Conservation (phyloP, 2,329 filamentous ascomycete species). For the Immersiporthe knoxdaviesiana region DNA sequence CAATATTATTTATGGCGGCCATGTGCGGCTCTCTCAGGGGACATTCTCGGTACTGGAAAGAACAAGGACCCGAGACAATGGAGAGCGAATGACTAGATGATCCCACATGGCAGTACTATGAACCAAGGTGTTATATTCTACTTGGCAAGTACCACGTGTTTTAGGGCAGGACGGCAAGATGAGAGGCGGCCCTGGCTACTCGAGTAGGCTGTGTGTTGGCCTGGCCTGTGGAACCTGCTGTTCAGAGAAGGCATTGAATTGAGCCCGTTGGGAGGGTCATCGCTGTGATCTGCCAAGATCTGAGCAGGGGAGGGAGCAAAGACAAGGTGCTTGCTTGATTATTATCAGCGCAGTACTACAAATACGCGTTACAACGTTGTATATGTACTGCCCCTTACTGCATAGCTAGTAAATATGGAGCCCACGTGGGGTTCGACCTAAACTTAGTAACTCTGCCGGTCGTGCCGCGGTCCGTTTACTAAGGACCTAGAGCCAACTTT, state of each 20-base stretch:
- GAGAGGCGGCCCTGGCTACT: background rate
- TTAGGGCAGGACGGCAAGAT: background rate
- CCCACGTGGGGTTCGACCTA: background rate
- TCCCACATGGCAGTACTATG: background rate
- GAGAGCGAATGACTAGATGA: background rate
- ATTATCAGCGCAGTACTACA: too few species aligned
- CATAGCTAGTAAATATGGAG: background rate
- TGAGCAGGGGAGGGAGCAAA: background rate
- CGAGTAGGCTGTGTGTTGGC: too few species aligned
- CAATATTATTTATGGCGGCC: background rate
- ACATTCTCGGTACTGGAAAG: background rate
- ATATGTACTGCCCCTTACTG: too few species aligned
- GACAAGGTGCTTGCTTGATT: background rate
- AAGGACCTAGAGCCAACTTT: background rate
- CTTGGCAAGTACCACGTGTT: background rate
- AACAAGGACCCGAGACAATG: background rate
- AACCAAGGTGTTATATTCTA: background rate
- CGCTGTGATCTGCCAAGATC: background rate
- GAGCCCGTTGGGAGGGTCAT: background rate
- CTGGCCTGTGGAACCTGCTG: too few species aligned
- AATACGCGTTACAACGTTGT: background rate
- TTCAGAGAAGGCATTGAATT: background rate
- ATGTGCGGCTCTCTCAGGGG: background rate
- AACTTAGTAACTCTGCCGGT: background rate
- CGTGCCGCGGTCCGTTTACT: background rate